These are phyloP conservation scores for Volvox carteri DNA, from an alignment of 163 green algal genomes.

Conservation along the genomic window DNA sequence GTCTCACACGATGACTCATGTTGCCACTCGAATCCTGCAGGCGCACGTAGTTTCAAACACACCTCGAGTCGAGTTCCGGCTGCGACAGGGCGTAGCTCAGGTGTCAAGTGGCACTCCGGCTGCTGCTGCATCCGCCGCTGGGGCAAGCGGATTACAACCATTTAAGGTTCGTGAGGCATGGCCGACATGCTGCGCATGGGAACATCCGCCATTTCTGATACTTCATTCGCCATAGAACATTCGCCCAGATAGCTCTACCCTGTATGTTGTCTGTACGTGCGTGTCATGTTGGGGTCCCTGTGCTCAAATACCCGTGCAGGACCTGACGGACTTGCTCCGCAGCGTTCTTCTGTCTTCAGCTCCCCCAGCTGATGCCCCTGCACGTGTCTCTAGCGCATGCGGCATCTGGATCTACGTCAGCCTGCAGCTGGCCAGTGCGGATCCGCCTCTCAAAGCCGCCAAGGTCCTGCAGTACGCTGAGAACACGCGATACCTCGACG, in stretches of 20 bases:
- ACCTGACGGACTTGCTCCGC: conserved; percentile 45
- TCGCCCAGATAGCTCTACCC: too few species aligned
- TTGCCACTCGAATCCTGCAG: background rate
- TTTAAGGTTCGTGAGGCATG: conserved; percentile 39
- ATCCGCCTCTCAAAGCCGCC: conserved; percentile 39
- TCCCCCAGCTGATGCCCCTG: background rate
- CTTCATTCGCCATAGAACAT: too few species aligned
- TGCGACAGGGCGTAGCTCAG: background rate
- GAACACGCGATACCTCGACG: conserved; percentile 44
- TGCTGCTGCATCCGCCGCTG: background rate
- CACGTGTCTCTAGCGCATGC: conserved; percentile 23
- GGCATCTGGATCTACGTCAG: conserved; percentile 49
- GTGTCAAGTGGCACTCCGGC: background rate
- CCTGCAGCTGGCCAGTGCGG: conserved; percentile 39
- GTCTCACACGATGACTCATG: background rate
- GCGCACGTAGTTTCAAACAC: conserved; percentile 34
- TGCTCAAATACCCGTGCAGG: too few species aligned
- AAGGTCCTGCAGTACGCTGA: conserved; percentile 54
- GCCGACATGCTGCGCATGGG: too few species aligned
- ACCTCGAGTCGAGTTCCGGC: conserved; percentile 26
- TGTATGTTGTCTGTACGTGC: too few species aligned
- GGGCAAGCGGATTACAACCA: conserved; percentile 9
- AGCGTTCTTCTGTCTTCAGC: conserved; percentile 11
- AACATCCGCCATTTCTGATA: too few species aligned
- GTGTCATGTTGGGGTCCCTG: too few species aligned